These are phyloP conservation scores for Ramaria sp. DNA, from an alignment of 768 basidiomycete species.

Conservation along the genomic window DNA sequence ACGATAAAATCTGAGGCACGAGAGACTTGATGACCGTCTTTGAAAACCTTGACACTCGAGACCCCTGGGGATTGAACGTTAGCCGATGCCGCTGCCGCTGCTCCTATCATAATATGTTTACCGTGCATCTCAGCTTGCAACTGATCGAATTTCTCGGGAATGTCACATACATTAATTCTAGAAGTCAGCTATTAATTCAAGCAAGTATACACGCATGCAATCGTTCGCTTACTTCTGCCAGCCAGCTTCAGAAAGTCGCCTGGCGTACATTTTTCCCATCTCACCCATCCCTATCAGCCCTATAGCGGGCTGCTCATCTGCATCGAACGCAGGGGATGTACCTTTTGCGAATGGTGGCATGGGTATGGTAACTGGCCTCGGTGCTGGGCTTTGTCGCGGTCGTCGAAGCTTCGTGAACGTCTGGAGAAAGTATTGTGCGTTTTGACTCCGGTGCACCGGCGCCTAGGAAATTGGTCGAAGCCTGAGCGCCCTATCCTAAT, in stretches of 20 bases:
- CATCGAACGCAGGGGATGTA: conserved; percentile 24
- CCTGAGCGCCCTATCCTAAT: no score
- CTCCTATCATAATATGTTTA: conserved; percentile 18
- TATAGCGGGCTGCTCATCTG: conserved; percentile 58
- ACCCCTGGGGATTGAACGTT: conserved; percentile 25
- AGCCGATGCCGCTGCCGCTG: not conserved
- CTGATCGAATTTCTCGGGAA: conserved; percentile 58
- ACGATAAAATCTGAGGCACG: conserved; percentile 88
- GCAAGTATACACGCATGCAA: not conserved
- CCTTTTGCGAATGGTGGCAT: conserved; percentile 10
- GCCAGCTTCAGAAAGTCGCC: conserved; percentile 62
- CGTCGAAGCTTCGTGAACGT: no score
- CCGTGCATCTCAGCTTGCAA: conserved; percentile 54
- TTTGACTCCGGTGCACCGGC: no score
- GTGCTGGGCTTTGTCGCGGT: no score
- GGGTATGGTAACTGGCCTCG: no score
- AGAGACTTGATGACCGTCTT: conserved; percentile 82
- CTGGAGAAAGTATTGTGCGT: no score
- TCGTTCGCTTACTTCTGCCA: conserved; percentile 59
- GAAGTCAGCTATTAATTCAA: not conserved
- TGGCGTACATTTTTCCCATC: conserved; percentile 94
- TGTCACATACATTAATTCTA: conserved; percentile 87
- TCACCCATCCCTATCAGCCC: conserved; percentile 96
- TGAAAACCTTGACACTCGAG: conserved; percentile 54
- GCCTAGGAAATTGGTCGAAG: no score